Evolutionary conservation across 2,329 filamentous ascomycete genomes (phyloP), one percentile per base, ranked within the genome.

Genomic region (Diaporthe eres): DNA sequence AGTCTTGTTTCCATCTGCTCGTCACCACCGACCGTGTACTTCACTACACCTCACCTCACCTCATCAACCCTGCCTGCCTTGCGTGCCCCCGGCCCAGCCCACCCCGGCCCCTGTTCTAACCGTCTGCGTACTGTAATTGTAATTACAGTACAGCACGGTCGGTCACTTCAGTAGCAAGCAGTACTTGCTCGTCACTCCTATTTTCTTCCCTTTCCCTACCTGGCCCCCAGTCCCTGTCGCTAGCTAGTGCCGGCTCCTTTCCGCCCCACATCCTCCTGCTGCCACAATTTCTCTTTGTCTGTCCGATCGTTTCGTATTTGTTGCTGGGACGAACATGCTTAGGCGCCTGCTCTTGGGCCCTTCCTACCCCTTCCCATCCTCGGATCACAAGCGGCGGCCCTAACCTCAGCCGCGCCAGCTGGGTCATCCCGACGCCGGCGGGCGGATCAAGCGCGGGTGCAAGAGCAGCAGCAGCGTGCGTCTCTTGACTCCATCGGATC

Each of bases 241-340:
- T 58, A 39, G 34, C 31, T 71, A 58, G 70, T 75, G 17, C 60
- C 49, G 67, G 51, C 37, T 72, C 49, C 53, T 75, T 44, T 49
- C 19, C 65, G 65, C 65, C 75, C 72, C 72, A 67, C 65, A 61
- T 61, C 51, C 57, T 65, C 61, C 47, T 71, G 60, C 70, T 68
- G 63, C 44, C 63, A 51, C 44, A 68, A 71, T 65, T 65, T 31
- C 47, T 67, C 39, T 49, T 63, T 75, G 60, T 49, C 25, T 71
- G 73, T 63, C 74, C 61, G 68, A 39, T 73, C 42, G 61, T 75
- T 73, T 73, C 73, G 73, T 75, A 65, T 68, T 65, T 71, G 58
- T 44, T 67, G 51, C 61, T 49, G 34, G 68, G 31, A 55, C 53
- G 44, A 55, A 70, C 31, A 72, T 12, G 70, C 72, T 73, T 70